A percentile compares a stretch with the other conserved stretches of the same genome.
Evolutionary conservation across 331 rosid genomes (phyloP).

Genomic region (Malus hybrid): DNA sequence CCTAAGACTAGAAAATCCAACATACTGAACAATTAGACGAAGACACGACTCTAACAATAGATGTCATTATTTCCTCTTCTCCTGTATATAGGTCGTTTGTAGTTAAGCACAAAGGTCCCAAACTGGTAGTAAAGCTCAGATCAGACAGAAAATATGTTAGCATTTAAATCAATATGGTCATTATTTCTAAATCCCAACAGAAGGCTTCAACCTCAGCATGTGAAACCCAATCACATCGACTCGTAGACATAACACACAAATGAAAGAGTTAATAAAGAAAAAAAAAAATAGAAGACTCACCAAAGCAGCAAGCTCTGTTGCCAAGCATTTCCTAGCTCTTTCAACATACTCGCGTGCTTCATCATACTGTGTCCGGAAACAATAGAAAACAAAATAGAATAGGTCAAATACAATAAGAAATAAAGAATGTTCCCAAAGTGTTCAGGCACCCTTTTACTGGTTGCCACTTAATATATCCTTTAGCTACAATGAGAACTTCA

Average conservation of each 20-base stretch:
- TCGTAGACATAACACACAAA: background rate
- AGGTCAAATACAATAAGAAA: background rate
- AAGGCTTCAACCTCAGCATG: background rate
- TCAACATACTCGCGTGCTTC: slow-evolving; percentile 95
- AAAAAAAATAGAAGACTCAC: slow-evolving; percentile 37
- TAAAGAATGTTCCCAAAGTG: background rate
- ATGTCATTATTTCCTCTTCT: background rate
- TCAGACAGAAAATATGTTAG: background rate
- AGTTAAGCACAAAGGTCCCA: background rate
- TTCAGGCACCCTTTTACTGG: background rate
- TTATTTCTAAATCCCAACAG: background rate
- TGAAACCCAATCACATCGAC: background rate
- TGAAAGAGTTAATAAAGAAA: background rate
- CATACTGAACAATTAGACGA: background rate
- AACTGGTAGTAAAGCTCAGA: background rate
- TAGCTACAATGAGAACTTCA: background rate
- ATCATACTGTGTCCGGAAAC: slow-evolving; percentile 51
- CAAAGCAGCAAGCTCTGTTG: slow-evolving; percentile 96
- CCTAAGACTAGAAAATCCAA: background rate
- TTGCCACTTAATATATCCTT: background rate
- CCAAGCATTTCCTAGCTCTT: slow-evolving; percentile 96
- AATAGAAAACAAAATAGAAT: background rate
- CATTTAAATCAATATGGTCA: background rate
- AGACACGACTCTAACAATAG: background rate
- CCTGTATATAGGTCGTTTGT: background rate